Evolutionary conservation across 768 basidiomycete species (phyloP).

Genomic region (Tulasnella sp.): DNA sequence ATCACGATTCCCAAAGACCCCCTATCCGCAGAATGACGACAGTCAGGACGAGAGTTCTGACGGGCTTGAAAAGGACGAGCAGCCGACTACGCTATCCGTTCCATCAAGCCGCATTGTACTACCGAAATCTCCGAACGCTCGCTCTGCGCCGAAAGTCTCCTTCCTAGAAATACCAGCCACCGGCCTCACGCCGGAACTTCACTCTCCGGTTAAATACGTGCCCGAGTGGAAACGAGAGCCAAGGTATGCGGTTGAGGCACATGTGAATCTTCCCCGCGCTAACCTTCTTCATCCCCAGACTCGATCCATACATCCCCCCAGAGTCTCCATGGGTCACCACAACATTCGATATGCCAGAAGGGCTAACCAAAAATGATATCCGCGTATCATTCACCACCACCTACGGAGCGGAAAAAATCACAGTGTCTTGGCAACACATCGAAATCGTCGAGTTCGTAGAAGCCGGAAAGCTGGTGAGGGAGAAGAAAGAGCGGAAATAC

Average conservation of each 20-base stretch:
- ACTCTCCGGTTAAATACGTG: background rate
- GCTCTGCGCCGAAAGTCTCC: background rate
- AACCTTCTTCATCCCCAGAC: background rate
- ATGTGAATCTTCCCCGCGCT: background rate
- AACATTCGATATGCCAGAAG: conserved; percentile 15
- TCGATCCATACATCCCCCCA: background rate
- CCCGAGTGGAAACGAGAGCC: background rate
- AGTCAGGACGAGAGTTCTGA: conserved; percentile 1
- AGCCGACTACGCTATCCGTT: background rate
- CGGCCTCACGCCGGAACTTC: background rate
- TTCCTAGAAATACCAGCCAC: background rate
- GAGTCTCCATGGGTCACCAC: conserved; percentile 9
- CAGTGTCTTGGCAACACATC: conserved; percentile 12
- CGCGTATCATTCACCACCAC: conserved; percentile 4
- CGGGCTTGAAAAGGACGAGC: background rate
- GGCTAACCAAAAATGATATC: conserved; percentile 11
- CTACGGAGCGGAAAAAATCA: conserved; percentile 7
- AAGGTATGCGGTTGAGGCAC: background rate
- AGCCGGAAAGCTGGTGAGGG: conserved; percentile 12
- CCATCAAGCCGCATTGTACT: background rate
- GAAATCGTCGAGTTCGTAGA: conserved; percentile 1
- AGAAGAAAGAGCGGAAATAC: conserved; percentile 15
- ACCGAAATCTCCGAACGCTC: background rate
- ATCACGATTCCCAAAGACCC: background rate
- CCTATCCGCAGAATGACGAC: background rate